Percentiles rank a stretch among this genome's conserved stretches.
These are phyloP conservation scores for Prinsepia uniflora DNA, from an alignment of 306 rosid species.

Conservation along the genomic window DNA sequence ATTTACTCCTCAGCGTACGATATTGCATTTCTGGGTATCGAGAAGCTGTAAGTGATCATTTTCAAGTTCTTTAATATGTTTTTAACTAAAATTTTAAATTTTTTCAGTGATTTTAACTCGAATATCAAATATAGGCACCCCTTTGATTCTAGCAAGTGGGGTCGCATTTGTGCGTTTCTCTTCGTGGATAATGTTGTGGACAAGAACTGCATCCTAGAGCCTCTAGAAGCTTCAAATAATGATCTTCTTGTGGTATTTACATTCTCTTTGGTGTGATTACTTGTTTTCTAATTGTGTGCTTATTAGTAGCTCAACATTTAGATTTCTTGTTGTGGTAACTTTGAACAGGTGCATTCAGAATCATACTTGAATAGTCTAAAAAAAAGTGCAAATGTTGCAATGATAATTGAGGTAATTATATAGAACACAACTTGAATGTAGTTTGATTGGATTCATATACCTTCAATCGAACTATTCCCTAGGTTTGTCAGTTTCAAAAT, in stretches of 20 bases:
- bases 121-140: slow-evolving; percentile 63
- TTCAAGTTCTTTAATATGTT: too few species aligned
- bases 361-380: slow-evolving; percentile 69
- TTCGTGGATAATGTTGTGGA: slow-evolving; percentile 47
- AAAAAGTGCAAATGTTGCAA: slow-evolving; percentile 68
- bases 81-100: not conserved
- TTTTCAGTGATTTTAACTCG: not conserved
- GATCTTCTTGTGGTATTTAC: slow-evolving; percentile 80
- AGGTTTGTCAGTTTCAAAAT: not conserved
- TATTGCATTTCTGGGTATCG: slow-evolving; percentile 77
- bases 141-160: slow-evolving; percentile 91
- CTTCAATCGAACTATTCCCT: not conserved
- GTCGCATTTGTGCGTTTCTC: slow-evolving; percentile 64
- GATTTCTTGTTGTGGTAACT: not conserved
- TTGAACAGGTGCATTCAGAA: slow-evolving; percentile 72
- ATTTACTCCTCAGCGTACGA: slow-evolving; percentile 70
- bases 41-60: slow-evolving; percentile 62
- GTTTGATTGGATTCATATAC: not conserved
- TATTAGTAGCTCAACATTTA: not conserved
- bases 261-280: not conserved
- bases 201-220: slow-evolving; percentile 51
- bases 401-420: slow-evolving; percentile 64
- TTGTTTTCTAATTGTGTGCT: not conserved
- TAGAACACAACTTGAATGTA: not conserved
- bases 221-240: slow-evolving; percentile 75